Percentiles rank a stretch among this genome's conserved stretches.
phyloP scores from a whole-genome alignment of 2,329 filamentous ascomycete genomes.

The Teratosphaeria nubilosa region DNA sequence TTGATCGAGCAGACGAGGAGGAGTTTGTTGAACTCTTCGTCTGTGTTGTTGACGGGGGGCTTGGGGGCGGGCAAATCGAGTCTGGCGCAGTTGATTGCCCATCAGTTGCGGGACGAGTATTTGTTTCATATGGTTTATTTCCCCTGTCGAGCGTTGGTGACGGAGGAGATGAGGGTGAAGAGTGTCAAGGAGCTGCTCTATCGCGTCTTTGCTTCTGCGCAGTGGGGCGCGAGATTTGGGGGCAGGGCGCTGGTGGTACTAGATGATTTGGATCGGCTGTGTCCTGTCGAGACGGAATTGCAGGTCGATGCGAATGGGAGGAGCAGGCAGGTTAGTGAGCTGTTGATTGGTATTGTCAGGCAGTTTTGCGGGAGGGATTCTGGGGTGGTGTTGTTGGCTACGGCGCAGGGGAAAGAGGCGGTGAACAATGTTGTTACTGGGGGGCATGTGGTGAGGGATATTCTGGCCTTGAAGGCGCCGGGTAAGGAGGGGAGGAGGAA shows the following conservation, averaged over 20 bases:
- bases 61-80: constrained; percentile 85
- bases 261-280: constrained; percentile 87
- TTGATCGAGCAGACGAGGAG: constrained; percentile 62
- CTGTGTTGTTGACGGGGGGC: constrained; percentile 78
- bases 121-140: constrained; percentile 81
- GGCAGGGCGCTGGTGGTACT: constrained; percentile 77
- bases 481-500: constrained; percentile 80
- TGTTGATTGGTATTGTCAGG: constrained; percentile 69
- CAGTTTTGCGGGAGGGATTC: constrained; percentile 75
- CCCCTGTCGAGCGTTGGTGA: constrained; percentile 75
- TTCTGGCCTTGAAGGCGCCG: constrained; percentile 78
- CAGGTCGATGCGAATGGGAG: constrained; percentile 90
- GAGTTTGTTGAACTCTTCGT: constrained; percentile 75
- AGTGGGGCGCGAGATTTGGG: constrained; percentile 81
- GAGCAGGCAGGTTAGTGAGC: constrained; percentile 85
- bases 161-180: constrained; percentile 79
- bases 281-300: constrained; percentile 85
- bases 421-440: constrained; percentile 84
- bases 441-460: constrained; percentile 85
- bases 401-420: constrained; percentile 85
- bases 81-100: constrained; percentile 65
- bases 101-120: constrained; percentile 58
- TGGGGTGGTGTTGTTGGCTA: constrained; percentile 77
- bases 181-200: constrained; percentile 83
- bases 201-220: constrained; percentile 75